Evolutionary conservation across 2,329 filamentous ascomycete species (phyloP), one percentile per base, ranked within the genome.

Genomic region (Penicillium sp.): DNA sequence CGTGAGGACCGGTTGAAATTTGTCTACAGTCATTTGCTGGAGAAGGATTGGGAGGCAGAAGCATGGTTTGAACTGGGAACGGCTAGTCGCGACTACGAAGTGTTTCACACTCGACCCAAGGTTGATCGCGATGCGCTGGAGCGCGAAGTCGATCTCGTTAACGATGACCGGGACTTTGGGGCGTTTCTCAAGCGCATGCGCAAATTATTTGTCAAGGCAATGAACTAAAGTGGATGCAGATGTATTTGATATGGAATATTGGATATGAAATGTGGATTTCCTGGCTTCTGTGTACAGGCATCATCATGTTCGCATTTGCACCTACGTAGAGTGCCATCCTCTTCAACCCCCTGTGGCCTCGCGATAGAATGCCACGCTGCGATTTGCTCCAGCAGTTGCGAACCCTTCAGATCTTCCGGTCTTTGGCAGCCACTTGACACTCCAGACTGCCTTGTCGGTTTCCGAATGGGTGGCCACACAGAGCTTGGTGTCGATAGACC

Each of bases 401-500:
- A 94, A 94, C 77, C 84, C 63, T 73, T 81, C 59, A 22, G 70
- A 71, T 37, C 67, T 69, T 12, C 66, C 65, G 1, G 76, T 75
- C 67, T 84, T 88, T 8, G 84, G 84, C 43, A 94, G 65, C 87
- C 87, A 94, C 56, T 79, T 82, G 17, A 89, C 85, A 37, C 79
- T 78, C 84, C 89, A 95, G 2, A 96, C 60, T 0, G 81, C 77
- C 65, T 85, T 84, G 47, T 90, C 89, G 4, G 85, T 88, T 68
- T 96, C 89, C 41, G 83, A 89, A 60, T 95, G 87, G 7, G 92
- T 98, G 9, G 90, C 88, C 30, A 98, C 92, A 59, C 92, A 96
- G 3, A 75, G 74, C 39, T 80, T 77, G 22, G 81, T 77, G 54
- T 95, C 88, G 42, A 95, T 77, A 18, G 86, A 90, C 92, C 92